These are phyloP conservation scores for Penicillium antarcticum DNA, from an alignment of 495 filamentous ascomycete genomes.

Conservation along the genomic window DNA sequence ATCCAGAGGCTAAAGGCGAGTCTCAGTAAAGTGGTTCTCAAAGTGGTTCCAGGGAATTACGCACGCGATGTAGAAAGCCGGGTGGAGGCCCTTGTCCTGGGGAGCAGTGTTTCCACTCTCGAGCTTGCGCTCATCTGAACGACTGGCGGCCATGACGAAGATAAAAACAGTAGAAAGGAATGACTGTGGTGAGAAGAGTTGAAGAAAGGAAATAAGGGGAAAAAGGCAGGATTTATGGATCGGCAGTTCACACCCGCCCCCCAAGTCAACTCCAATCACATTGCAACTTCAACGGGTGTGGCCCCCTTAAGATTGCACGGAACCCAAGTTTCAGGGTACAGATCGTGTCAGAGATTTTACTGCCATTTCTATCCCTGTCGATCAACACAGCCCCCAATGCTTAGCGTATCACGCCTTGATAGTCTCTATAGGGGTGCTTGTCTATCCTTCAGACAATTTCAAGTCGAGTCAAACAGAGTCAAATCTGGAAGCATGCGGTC, in stretches of 20 bases:
- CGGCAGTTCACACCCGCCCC: slow-evolving; percentile 5
- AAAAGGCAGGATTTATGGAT: slow-evolving; percentile 14
- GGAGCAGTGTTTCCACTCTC: slow-evolving; percentile 24
- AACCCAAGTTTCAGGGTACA: slow-evolving; percentile 1
- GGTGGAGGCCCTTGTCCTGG: slow-evolving; percentile 52
- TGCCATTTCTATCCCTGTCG: slow-evolving; percentile 6
- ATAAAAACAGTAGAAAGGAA: slow-evolving; percentile 23
- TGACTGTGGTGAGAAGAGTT: slow-evolving; percentile 29
- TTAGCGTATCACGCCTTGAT: background rate
- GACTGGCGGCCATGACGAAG: slow-evolving; percentile 30
- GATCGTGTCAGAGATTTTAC: background rate
- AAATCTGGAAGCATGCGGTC: no score
- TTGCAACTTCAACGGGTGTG: background rate
- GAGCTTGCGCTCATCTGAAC: slow-evolving; percentile 33
- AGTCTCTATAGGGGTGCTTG: background rate
- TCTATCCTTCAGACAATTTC: background rate
- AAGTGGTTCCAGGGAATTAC: slow-evolving; percentile 30
- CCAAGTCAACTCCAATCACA: slow-evolving; percentile 5
- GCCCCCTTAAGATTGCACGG: slow-evolving; percentile 3
- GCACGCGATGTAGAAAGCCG: slow-evolving; percentile 80
- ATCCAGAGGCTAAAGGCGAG: slow-evolving; percentile 70
- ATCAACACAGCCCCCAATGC: slow-evolving; percentile 2
- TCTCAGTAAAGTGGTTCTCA: slow-evolving; percentile 4
- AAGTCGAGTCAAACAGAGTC: no score
- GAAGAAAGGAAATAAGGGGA: slow-evolving; percentile 15